Percentiles rank a stretch among this genome's conserved stretches.
Evolutionary conservation across 352 stramenopile genomes (phyloP).

Genomic region (Phytophthora sp.): DNA sequence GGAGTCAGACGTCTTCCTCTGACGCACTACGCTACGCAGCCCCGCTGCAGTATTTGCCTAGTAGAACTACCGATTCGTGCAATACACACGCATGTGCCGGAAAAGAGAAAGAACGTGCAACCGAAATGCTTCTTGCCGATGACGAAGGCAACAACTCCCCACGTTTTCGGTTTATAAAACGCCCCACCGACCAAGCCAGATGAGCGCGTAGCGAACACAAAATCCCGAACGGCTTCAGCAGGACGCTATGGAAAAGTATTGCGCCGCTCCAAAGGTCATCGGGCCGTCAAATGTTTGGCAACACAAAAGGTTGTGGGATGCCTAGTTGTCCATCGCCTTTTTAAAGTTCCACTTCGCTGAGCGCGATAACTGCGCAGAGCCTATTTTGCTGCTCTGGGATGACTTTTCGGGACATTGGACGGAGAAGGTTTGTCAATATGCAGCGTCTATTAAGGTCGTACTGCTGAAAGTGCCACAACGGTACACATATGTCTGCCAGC

Average conservation of each 20-base stretch:
- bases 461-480: too few relatives aligned
- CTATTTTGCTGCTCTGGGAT: background rate
- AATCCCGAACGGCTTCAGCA: background rate
- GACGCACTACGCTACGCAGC: too few relatives aligned
- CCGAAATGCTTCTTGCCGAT: conserved; percentile 12
- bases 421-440: too few relatives aligned
- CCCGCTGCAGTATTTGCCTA: conserved; percentile 28
- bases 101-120: too few relatives aligned
- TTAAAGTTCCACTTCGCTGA: background rate
- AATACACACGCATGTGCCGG: too few relatives aligned
- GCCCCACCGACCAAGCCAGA: background rate
- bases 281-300: background rate
- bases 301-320: too few relatives aligned
- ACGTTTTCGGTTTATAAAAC: conserved; percentile 26
- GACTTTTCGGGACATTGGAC: too few relatives aligned
- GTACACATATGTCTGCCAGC: too few relatives aligned
- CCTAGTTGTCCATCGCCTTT: background rate
- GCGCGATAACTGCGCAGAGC: background rate
- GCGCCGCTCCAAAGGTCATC: background rate
- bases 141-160: background rate
- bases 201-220: too few relatives aligned
- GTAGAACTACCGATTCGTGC: background rate
- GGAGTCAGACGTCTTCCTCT: too few relatives aligned
- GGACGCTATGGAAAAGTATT: background rate
- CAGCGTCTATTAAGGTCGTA: too few relatives aligned